phyloP scores from a whole-genome alignment of 2,329 filamentous ascomycete species.

The Aspergillus sojae region DNA sequence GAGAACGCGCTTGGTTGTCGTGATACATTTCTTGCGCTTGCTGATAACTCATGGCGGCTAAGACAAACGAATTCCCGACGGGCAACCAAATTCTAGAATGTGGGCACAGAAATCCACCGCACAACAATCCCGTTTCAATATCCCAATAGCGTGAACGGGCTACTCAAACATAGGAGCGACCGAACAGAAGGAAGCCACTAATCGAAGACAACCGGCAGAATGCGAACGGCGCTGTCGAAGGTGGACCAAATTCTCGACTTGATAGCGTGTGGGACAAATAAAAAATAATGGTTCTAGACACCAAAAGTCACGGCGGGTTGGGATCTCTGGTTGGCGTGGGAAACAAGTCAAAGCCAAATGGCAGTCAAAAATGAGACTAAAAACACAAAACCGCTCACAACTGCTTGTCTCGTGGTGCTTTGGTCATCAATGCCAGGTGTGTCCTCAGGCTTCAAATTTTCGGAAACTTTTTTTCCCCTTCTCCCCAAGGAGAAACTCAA shows the following conservation, averaged over 20 bases:
- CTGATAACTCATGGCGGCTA: slow-evolving; percentile 41
- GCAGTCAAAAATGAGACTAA: slow-evolving; percentile 10
- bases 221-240: slow-evolving; percentile 17
- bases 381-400: slow-evolving; percentile 21
- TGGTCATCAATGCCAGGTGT: slow-evolving; percentile 22
- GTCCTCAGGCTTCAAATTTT: slow-evolving; percentile 17
- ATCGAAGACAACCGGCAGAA: slow-evolving; percentile 7
- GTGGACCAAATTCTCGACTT: slow-evolving; percentile 8
- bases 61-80: slow-evolving; percentile 27
- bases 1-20: slow-evolving; percentile 73
- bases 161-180: slow-evolving; percentile 39
- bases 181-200: slow-evolving; percentile 14
- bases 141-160: slow-evolving; percentile 24
- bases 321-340: slow-evolving; percentile 10
- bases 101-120: slow-evolving; percentile 34
- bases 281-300: not conserved
- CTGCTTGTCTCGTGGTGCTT: slow-evolving; percentile 22
- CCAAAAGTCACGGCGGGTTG: slow-evolving; percentile 6
- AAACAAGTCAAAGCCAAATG: slow-evolving; percentile 15
- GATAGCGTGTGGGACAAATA: slow-evolving; percentile 1
- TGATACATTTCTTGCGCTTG: slow-evolving; percentile 61
- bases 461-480: slow-evolving; percentile 10
- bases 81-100: slow-evolving; percentile 32
- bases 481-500: slow-evolving; percentile 13
- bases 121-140: slow-evolving; percentile 28